Evolutionary conservation across 2,329 filamentous ascomycete species (phyloP), one percentile per base, ranked within the genome.

Genomic region (Blastomyces gilchristii): DNA sequence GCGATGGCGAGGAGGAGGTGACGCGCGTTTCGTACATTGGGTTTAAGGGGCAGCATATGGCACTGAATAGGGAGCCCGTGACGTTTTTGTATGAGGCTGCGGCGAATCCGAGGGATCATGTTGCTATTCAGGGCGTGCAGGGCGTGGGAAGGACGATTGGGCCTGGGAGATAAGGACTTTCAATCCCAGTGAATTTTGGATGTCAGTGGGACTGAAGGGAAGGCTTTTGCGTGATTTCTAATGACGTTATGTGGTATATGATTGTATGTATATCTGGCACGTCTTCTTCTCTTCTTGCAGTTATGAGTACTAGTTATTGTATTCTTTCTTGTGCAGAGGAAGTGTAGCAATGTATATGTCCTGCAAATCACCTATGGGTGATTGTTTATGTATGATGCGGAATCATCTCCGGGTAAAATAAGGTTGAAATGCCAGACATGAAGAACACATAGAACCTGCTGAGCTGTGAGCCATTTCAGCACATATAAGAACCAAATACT

Each of bases 31-130:
- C 82, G 65, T 99, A 97, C 77, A 67, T 97, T 63, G 94, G 90
- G 0, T 97, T 99, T 80, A 92, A 90, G 77, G 94, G 94, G 31
- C 90, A 96, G 76, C 97, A 91, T 82, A 94, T 94, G 84, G 86
- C 87, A 73, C 76, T 96, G 71, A 94, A 88, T 57, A 82, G 88
- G 62, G 90, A 93, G 72, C 91, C 94, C 0, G 80, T 88, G 7
- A 91, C 88, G 68, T 93, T 97, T 69, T 71, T 96, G 65, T 99
- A 97, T 75, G 94, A 99, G 82, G 89, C 91, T 22, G 93, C 93
- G 34, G 88, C 94, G 45, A 96, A 97, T 74, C 94, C 93, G 14
- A 84, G 79, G 57, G 94, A 99, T 77, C 94, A 99, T 77, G 77
- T 76, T 67, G 73, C 77, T 58, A 77, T 80, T 58, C 74, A 76